Evolutionary conservation across 768 basidiomycete species (phyloP).

Genomic region (Neoboletus brunneissimus): DNA sequence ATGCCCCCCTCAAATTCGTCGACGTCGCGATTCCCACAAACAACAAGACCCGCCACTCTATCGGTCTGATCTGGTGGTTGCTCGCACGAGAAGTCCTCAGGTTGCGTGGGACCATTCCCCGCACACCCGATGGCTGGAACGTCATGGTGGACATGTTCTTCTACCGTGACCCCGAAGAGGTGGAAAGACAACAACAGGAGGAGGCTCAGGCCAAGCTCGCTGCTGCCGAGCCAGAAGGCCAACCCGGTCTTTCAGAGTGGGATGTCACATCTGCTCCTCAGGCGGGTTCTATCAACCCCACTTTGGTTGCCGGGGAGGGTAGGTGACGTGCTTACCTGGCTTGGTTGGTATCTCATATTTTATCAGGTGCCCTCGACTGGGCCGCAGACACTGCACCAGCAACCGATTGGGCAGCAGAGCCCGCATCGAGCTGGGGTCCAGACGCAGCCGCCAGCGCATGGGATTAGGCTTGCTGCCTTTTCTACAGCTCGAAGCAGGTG

Average conservation of each 20-base stretch:
- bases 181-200: constrained; percentile 96
- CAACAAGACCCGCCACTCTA: constrained; percentile 98
- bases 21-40: constrained; percentile 98
- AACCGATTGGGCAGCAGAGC: constrained; percentile 89
- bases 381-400: constrained; percentile 58
- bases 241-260: constrained; percentile 62
- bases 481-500: constrained; percentile 1
- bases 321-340: constrained; percentile 13
- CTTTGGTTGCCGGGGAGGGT: constrained; percentile 62
- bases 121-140: constrained; percentile 91
- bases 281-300: constrained; percentile 75
- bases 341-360: constrained; percentile 1
- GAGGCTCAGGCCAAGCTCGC: constrained; percentile 80
- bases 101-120: constrained; percentile 89
- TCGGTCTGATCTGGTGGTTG: constrained; percentile 97
- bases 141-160: constrained; percentile 99
- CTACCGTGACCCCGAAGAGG: constrained; percentile 99
- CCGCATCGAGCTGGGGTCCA: constrained; percentile 41
- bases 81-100: constrained; percentile 97
- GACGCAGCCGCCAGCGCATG: constrained; percentile 29
- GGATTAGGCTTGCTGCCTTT: constrained; percentile 20
- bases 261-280: constrained; percentile 67
- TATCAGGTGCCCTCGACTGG: constrained; percentile 78
- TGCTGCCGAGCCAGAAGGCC: constrained; percentile 56
- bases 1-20: constrained; percentile 95